Conservation (phyloP, 179 eudicot species). For the Drosera spatulata region DNA sequence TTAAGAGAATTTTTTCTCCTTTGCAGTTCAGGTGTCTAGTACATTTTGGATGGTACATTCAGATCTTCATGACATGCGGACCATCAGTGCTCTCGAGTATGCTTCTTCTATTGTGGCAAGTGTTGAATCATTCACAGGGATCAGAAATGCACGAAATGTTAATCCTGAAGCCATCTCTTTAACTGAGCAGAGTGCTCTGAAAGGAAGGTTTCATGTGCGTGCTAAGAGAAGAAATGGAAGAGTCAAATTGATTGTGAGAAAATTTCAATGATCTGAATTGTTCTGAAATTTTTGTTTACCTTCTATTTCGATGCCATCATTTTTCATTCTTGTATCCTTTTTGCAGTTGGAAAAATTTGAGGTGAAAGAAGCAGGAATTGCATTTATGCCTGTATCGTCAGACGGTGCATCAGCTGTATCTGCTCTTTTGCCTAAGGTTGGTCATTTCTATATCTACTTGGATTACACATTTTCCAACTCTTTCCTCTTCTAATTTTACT, state of each 20-base stretch:
- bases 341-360: too few relatives aligned
- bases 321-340: too few relatives aligned
- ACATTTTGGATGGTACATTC: constrained; percentile 43
- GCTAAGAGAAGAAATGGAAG: constrained; percentile 93
- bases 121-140: constrained; percentile 19
- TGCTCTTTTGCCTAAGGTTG: too few relatives aligned
- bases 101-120: constrained; percentile 47
- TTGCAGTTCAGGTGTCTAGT: constrained; percentile 48
- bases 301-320: too few relatives aligned
- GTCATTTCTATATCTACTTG: too few relatives aligned
- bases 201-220: constrained; percentile 56
- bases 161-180: constrained; percentile 19
- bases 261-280: too few relatives aligned
- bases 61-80: constrained; percentile 43
- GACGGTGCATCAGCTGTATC: too few relatives aligned
- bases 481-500: too few relatives aligned
- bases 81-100: constrained; percentile 40
- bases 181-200: constrained; percentile 30
- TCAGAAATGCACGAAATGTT: constrained; percentile 19
- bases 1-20: background rate
- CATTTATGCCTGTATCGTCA: too few relatives aligned
- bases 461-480: too few relatives aligned
- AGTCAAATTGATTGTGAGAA: constrained; percentile 68
- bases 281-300: too few relatives aligned
- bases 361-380: too few relatives aligned